Evolutionary conservation across 2,329 filamentous ascomycete genomes (phyloP), one percentile per base, ranked within the genome.

Genomic region (Ascochyta rabiei): DNA sequence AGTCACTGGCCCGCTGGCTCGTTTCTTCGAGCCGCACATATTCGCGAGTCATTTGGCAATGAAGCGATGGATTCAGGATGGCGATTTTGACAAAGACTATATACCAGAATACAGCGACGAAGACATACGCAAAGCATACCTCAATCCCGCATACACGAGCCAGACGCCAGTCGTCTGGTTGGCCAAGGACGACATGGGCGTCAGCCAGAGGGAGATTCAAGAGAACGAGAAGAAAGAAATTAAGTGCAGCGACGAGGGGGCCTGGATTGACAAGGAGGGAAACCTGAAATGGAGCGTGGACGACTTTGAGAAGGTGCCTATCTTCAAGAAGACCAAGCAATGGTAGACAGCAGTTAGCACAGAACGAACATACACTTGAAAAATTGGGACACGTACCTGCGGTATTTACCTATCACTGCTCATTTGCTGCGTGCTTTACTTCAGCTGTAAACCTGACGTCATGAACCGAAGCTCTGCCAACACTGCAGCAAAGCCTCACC

Each of bases 1-100:
- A 3, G 56, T 71, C 19, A 53, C 70, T 28, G 66, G 66, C 4
- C 70, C 72, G 0, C 10, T 75, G 8, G 70, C 73, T 3, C 62
- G 58, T 8, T 75, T 75, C 57, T 65, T 74, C 46, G 65, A 73
- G 39, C 73, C 73, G 12, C 72, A 74, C 23, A 59, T 74, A 15
- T 74, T 70, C 24, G 70, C 71, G 19, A 70, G 66, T 15, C 64
- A 74, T 41, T 64, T 62, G 2, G 73, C 69, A 1, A 70, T 75
- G 69, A 68, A 67, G 42, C 54, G 58, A 3, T 75, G 72, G 72
- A 48, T 75, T 1, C 57, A 59, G 9, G 69, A 73, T 7, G 71
- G 67, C 21, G 63, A 67, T 15, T 70, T 69, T 30, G 66, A 72
- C 24, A 62, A 68, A 19, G 68, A 71, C 10, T 64, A 72, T 46